Evolutionary conservation across 1,139 yeast genomes (phyloP), one percentile per base, ranked within the genome.

Genomic region (Taiozyma sp.): DNA sequence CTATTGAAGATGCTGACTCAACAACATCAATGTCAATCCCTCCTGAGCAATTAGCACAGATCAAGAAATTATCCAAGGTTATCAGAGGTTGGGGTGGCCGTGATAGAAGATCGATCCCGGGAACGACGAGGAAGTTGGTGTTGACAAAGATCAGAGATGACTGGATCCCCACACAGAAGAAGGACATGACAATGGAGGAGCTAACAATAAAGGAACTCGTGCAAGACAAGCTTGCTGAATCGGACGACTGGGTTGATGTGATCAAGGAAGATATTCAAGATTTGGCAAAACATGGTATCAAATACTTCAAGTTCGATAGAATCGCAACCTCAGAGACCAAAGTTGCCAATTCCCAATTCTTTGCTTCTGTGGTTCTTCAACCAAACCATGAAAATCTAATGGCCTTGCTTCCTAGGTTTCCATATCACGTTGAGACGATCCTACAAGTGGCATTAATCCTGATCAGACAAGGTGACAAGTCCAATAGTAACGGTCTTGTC

Each of bases 11-110:
- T 65, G 92, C 90, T 0, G 88, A 86, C 57, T 77, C 87, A 8
- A 70, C 74, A 46, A 70, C 77, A 1, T 69, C 77, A 12, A 66
- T 74, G 0, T 81, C 85, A 32, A 76, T 81, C 2, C 75, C 87
- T 0, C 91, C 91, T 1, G 91, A 85, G 57, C 76, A 82, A 13
- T 68, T 86, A 52, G 80, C 76, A 49, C 89, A 83, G 60, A 80
- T 84, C 57, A 84, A 81, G 59, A 75, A 78, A 54, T 57, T 86
- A 57, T 82, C 86, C 12, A 75, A 82, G 53, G 68, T 84, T 29
- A 81, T 87, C 1, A 75, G 88, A 58, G 90, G 90, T 23, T 89
- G 96, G 95, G 85, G 91, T 47, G 96, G 96, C 0, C 80, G 81
- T 57, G 96, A 88, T 63, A 81, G 84, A 52, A 70, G 86, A 48